Conservation (phyloP, 352 stramenopile genomes). For the Pythium diclinum region DNA sequence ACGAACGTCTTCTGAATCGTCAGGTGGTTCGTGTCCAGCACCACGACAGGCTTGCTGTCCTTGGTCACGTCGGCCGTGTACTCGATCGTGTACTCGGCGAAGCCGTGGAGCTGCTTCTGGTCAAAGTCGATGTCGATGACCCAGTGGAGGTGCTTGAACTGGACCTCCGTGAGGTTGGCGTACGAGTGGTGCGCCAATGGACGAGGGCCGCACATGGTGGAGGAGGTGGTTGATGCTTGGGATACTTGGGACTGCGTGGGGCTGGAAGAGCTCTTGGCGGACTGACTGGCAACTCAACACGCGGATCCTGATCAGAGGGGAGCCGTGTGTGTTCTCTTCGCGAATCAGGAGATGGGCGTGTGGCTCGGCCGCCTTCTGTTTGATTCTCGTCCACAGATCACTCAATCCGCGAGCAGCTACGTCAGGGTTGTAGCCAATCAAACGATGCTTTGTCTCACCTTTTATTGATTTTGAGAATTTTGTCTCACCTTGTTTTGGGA, state of each 20-base stretch:
- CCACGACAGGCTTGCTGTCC: conserved; percentile 34
- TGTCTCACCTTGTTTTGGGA: conserved; percentile 10
- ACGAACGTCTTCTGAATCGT: conserved; percentile 57
- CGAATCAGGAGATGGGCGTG: conserved; percentile 2
- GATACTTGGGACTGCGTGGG: background rate
- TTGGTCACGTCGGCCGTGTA: conserved; percentile 17
- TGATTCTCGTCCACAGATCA: conserved; percentile 24
- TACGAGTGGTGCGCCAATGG: conserved; percentile 62
- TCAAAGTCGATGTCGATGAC: conserved; percentile 85
- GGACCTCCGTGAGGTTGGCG: conserved; percentile 81
- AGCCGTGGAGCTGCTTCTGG: conserved; percentile 58
- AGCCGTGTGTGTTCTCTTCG: background rate
- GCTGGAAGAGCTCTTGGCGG: background rate
- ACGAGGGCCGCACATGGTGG: conserved; percentile 22
- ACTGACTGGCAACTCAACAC: conserved; percentile 22
- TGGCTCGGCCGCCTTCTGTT: too few relatives aligned
- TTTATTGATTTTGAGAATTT: background rate
- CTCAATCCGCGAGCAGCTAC: conserved; percentile 14
- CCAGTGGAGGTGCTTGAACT: conserved; percentile 88
- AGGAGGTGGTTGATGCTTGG: background rate
- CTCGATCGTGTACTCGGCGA: conserved; percentile 83
- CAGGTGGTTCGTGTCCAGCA: conserved; percentile 88
- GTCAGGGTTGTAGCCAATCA: conserved; percentile 18
- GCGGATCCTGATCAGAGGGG: background rate
- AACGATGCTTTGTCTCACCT: background rate